Evolutionary conservation across 768 basidiomycete species (phyloP), one percentile per base, ranked within the genome.

Genomic region (Termitomyces sp.): DNA sequence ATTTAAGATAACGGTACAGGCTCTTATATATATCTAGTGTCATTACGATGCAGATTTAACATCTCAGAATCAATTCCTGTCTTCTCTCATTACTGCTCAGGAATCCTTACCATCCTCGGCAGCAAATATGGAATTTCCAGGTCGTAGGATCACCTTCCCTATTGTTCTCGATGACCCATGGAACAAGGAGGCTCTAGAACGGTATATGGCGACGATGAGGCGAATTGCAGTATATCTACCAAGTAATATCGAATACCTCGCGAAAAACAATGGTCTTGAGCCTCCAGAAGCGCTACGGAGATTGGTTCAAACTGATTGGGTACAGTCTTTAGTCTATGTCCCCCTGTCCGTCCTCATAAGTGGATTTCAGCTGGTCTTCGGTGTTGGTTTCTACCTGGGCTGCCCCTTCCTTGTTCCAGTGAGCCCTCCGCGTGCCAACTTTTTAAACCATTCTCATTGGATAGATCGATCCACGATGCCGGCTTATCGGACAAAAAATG

Each of bases 401-500:
- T 85, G 85, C 59, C 83, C 83, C 11, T 86, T 87, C 63, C 65
- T 86, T 7, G 73, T 86, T 4, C 83, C 84, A 21, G 84, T 82
- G 52, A 60, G 77, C 59, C n/a, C 23, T 45, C 21, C 5, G 14
- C 44, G 23, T 27, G 3, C n/a, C 11, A 19, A 6, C n/a, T 14
- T n/a, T 38, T 27, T 5, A 1, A 12, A 25, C n/a, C 29, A 10
- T 27, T 49, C 11, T 27, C 10, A 25, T 16, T 31, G 6, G 21
- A 16, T 57, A 37, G 82, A 75, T 86, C 17, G 83, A 85, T 63
- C 82, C 82, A 8, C 72, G 82, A 31, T 81, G 78, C 57, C 73
- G 85, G 37, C 67, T 89, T 0, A 76, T 84, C 5, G 85, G 82
- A 0, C 87, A 88, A 58, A 90, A 89, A 67, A 87, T 88, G 83